Conservation (phyloP, 495 filamentous ascomycete genomes). For the Trichodelitschia bisporula region DNA sequence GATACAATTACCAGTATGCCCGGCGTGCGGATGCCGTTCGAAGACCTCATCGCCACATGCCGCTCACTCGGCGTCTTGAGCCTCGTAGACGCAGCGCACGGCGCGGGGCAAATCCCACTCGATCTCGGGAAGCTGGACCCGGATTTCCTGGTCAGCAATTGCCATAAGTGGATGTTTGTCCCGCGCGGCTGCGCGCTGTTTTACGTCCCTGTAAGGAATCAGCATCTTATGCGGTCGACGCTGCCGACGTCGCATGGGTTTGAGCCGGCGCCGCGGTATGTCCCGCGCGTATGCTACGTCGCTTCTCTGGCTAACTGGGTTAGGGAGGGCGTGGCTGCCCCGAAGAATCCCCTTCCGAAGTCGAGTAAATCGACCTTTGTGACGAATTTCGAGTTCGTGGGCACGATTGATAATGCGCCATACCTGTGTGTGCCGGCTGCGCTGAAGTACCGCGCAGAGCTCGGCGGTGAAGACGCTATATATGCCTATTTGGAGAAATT, state of each 20-base stretch:
- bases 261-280: slow-evolving; percentile 8
- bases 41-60: slow-evolving; percentile 34
- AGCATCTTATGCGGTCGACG: slow-evolving; percentile 44
- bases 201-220: slow-evolving; percentile 51
- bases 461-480: slow-evolving; percentile 55
- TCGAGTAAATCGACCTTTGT: slow-evolving; percentile 31
- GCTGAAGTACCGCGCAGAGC: slow-evolving; percentile 35
- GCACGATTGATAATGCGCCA: slow-evolving; percentile 45
- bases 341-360: slow-evolving; percentile 22
- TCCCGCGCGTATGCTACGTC: too few relatives aligned
- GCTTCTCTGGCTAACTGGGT: too few relatives aligned
- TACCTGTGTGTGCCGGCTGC: slow-evolving; percentile 48
- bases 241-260: slow-evolving; percentile 50
- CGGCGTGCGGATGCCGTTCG: slow-evolving; percentile 57
- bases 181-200: slow-evolving; percentile 64
- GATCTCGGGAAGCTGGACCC: slow-evolving; percentile 37
- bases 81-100: slow-evolving; percentile 62
- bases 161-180: slow-evolving; percentile 79
- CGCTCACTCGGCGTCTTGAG: slow-evolving; percentile 33
- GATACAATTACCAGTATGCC: slow-evolving; percentile 56
- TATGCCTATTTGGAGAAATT: slow-evolving; percentile 28
- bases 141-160: slow-evolving; percentile 68
- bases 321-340: too few relatives aligned
- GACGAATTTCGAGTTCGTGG: slow-evolving; percentile 50
- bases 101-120: slow-evolving; percentile 50